Conservation (phyloP, 2,329 filamentous ascomycete genomes). For the Fusarium devonianum region DNA sequence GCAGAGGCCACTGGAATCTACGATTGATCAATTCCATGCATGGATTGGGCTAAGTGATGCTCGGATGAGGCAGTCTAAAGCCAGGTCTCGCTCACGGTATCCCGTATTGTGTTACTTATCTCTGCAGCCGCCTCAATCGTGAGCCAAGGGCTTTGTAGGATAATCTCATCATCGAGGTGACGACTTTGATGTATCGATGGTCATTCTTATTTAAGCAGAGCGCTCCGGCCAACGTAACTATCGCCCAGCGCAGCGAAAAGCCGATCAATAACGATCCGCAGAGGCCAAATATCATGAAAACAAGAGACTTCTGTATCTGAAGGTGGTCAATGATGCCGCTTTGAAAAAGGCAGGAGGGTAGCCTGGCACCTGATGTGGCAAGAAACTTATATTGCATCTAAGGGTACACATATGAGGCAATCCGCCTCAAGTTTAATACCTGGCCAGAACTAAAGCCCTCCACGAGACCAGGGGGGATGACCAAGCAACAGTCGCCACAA, state of each 20-base stretch:
- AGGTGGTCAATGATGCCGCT: not conserved
- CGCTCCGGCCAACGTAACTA: constrained; percentile 28
- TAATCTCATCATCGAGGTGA: constrained; percentile 6
- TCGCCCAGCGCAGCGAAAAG: constrained; percentile 9
- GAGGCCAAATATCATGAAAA: not conserved
- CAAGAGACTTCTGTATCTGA: not conserved
- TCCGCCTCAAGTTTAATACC: too few relatives aligned
- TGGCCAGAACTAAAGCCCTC: too few relatives aligned
- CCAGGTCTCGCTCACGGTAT: constrained; percentile 4
- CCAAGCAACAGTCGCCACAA: too few relatives aligned
- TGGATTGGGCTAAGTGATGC: constrained; percentile 1
- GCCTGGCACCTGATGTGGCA: not conserved
- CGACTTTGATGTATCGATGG: constrained; percentile 1
- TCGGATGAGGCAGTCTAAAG: constrained; percentile 2
- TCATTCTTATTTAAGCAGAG: constrained; percentile 32
- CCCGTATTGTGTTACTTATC: constrained; percentile 1
- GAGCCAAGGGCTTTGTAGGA: constrained; percentile 10
- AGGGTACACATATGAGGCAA: constrained; percentile 3
- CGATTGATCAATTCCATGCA: constrained; percentile 6
- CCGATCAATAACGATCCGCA: constrained; percentile 5
- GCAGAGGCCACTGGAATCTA: constrained; percentile 20
- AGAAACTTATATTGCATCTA: not conserved
- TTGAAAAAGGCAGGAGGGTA: not conserved
- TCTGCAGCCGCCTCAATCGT: not conserved
- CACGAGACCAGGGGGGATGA: too few relatives aligned